These are phyloP conservation scores for Mycosarcoma mackinlayi DNA, from an alignment of 1,284 basidiomycete species.

Conservation along the genomic window DNA sequence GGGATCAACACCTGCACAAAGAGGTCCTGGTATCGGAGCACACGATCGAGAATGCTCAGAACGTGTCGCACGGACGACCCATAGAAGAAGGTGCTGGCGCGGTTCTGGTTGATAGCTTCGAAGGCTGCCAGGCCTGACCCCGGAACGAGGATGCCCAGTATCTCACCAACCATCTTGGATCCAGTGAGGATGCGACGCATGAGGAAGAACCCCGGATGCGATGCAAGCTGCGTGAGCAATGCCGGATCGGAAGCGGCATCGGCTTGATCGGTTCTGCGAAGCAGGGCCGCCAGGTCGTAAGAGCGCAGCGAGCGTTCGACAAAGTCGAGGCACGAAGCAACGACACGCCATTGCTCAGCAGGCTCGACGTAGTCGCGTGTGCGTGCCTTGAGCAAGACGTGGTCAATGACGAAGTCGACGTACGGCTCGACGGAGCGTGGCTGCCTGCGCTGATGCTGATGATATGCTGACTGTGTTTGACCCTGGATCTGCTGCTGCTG, in stretches of 20 bases:
- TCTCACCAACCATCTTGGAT: slow-evolving; percentile 76
- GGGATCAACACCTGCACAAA: slow-evolving; percentile 91
- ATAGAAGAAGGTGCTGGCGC: slow-evolving; percentile 77
- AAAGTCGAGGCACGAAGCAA: slow-evolving; percentile 84
- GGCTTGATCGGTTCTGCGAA: slow-evolving; percentile 32
- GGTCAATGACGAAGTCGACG: slow-evolving; percentile 85
- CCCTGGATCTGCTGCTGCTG: slow-evolving; percentile 33
- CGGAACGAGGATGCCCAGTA: slow-evolving; percentile 77
- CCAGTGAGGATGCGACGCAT: slow-evolving; percentile 82
- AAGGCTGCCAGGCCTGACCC: slow-evolving; percentile 59
- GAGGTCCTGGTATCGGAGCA: slow-evolving; percentile 85
- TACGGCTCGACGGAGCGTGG: slow-evolving; percentile 76
- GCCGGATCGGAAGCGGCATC: slow-evolving; percentile 58
- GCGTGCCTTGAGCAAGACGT: slow-evolving; percentile 76
- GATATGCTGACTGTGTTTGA: slow-evolving; percentile 21
- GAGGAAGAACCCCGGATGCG: slow-evolving; percentile 88
- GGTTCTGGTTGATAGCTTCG: slow-evolving; percentile 74
- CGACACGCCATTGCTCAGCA: slow-evolving; percentile 86
- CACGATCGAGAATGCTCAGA: slow-evolving; percentile 82
- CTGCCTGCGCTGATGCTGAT: slow-evolving; percentile 33
- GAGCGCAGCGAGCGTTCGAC: slow-evolving; percentile 83
- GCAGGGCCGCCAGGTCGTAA: slow-evolving; percentile 76
- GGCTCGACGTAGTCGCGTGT: slow-evolving; percentile 79
- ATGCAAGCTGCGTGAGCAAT: slow-evolving; percentile 65
- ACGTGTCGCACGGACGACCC: slow-evolving; percentile 81